Percentiles rank a stretch among this genome's conserved stretches.
Conservation (phyloP, 805 yeast species). For the Zygosaccharomyces bisporus region DNA sequence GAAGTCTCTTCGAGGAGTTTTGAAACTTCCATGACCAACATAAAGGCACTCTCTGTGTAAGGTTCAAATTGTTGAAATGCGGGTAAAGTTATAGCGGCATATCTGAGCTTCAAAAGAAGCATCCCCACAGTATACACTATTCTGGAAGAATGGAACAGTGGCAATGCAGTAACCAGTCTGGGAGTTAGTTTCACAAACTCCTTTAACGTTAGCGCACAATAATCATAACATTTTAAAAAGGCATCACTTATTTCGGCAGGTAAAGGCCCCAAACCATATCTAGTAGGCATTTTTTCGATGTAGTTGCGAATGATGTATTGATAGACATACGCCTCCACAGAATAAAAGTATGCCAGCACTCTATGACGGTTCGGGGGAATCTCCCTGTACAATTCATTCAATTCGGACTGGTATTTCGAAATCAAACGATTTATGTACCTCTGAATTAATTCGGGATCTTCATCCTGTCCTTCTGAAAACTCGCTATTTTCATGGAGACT, state of each 20-base stretch:
- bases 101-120: constrained; percentile 50
- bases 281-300: constrained; percentile 18
- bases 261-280: constrained; percentile 15
- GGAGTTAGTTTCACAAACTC: constrained; percentile 45
- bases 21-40: constrained; percentile 27
- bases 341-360: constrained; percentile 49
- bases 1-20: constrained; percentile 29
- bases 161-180: constrained; percentile 51
- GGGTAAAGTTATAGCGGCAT: constrained; percentile 52
- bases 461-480: constrained; percentile 10
- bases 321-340: constrained; percentile 63
- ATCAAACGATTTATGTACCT: constrained; percentile 16
- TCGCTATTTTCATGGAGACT: constrained; percentile 41
- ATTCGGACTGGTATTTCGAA: constrained; percentile 47
- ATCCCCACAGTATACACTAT: constrained; percentile 64
- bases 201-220: constrained; percentile 50
- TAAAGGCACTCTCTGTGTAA: constrained; percentile 46
- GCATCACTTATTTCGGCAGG: constrained; percentile 39
- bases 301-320: constrained; percentile 46
- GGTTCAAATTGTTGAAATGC: constrained; percentile 41
- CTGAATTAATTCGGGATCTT: constrained; percentile 20
- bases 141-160: constrained; percentile 54
- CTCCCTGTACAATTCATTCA: constrained; percentile 40
- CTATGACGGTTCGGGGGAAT: constrained; percentile 42
- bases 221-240: constrained; percentile 48